Percentiles rank a stretch among this genome's conserved stretches.
Evolutionary conservation across 2,329 filamentous ascomycete species (phyloP).

Genomic region (Aspergillus sp.): DNA sequence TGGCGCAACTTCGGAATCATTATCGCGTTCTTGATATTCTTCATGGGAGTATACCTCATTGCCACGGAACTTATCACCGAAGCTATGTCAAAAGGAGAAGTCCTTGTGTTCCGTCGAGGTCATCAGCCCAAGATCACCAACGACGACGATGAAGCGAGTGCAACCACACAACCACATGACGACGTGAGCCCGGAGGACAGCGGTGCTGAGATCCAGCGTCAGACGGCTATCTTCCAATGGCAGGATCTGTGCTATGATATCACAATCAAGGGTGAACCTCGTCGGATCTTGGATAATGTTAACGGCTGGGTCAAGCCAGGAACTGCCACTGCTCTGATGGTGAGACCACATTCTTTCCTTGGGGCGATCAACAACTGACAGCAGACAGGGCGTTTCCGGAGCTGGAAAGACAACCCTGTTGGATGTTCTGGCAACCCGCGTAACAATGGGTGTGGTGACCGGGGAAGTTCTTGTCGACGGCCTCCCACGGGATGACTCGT

Average conservation of each 20-base stretch:
- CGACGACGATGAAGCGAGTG: neutral
- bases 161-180: slow-evolving; percentile 38
- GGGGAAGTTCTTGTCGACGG: slow-evolving; percentile 84
- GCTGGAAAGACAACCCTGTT: slow-evolving; percentile 91
- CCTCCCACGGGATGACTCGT: slow-evolving; percentile 70
- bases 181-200: neutral
- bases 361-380: too few relatives aligned
- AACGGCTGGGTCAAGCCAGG: slow-evolving; percentile 94
- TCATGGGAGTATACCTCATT: slow-evolving; percentile 56
- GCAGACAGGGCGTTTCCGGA: slow-evolving; percentile 65
- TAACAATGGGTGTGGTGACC: slow-evolving; percentile 83
- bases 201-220: slow-evolving; percentile 53
- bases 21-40: slow-evolving; percentile 60
- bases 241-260: slow-evolving; percentile 79
- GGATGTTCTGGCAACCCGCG: slow-evolving; percentile 80
- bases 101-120: slow-evolving; percentile 67
- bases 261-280: slow-evolving; percentile 71
- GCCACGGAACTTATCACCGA: slow-evolving; percentile 46
- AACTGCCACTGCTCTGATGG: slow-evolving; percentile 83
- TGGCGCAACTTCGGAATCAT: slow-evolving; percentile 71
- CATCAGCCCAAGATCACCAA: slow-evolving; percentile 2
- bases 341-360: too few relatives aligned
- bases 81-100: slow-evolving; percentile 64
- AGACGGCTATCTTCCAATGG: slow-evolving; percentile 84
- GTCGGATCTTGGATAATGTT: slow-evolving; percentile 78